Percentiles rank a stretch among this genome's conserved stretches.
Evolutionary conservation across 2,329 filamentous ascomycete species (phyloP).

Genomic region (Diplodia sapinea): DNA sequence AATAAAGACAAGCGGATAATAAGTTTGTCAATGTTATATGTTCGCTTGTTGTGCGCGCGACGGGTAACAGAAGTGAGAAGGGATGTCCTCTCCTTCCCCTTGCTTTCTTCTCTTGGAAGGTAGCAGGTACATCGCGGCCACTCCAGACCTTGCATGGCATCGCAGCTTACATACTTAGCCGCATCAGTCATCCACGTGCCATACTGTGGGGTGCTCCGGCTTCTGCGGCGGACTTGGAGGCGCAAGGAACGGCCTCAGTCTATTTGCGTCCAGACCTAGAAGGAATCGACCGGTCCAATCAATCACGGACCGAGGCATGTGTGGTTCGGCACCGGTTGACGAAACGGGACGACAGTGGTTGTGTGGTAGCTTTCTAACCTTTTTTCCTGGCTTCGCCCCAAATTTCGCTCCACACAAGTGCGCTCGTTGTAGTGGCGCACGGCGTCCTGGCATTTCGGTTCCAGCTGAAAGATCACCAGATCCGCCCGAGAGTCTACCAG

Average conservation of each 20-base stretch:
- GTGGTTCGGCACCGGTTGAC: neutral
- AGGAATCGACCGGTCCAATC: neutral
- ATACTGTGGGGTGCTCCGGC: neutral
- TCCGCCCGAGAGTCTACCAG: slow-evolving; percentile 15
- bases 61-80: neutral
- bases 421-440: neutral
- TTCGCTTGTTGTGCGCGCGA: neutral
- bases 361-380: neutral
- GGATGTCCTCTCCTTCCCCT: neutral
- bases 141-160: neutral
- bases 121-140: neutral
- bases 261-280: neutral
- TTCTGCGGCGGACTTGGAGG: neutral
- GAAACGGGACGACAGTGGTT: neutral
- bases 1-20: neutral
- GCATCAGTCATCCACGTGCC: neutral
- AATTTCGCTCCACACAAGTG: neutral
- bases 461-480: slow-evolving; percentile 21
- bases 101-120: neutral
- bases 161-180: neutral
- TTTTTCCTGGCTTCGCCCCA: neutral
- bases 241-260: neutral
- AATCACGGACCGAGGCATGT: neutral
- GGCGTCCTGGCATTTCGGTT: neutral
- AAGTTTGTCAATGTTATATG: neutral